Conservation (phyloP, 2,329 filamentous ascomycete genomes). For the Cercospora zeae-maydis region DNA sequence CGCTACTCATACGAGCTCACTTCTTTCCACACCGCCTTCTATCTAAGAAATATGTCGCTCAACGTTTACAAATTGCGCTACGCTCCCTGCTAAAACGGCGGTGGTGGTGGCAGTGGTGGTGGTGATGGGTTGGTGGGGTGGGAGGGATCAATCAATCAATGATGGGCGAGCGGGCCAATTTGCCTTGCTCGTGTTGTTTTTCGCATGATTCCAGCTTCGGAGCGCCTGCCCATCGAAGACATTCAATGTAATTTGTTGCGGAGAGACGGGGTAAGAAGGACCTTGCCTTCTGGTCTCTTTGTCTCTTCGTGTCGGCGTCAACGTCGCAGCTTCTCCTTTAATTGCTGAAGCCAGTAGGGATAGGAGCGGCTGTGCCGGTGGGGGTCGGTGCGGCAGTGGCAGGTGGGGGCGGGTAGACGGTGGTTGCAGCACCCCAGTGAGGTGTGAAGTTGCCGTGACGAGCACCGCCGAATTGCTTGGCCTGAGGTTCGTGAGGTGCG, state of each 20-base stretch:
- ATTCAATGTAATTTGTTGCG: not conserved
- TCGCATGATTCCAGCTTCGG: conserved; percentile 1
- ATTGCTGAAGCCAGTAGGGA: not conserved
- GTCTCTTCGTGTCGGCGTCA: not conserved
- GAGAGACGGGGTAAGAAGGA: not conserved
- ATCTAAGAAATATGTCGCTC: not conserved
- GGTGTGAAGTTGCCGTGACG: conserved; percentile 9
- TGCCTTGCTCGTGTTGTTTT: not conserved
- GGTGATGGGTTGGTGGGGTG: not conserved
- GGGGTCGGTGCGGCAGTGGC: not conserved
- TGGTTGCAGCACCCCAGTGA: not conserved
- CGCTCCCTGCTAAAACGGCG: not conserved
- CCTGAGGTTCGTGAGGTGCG: not conserved
- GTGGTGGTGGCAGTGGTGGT: not conserved
- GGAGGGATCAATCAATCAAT: not conserved
- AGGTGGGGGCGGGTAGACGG: conserved; percentile 4
- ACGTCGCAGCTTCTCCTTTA: not conserved
- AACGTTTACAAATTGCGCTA: not conserved
- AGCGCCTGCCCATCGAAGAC: conserved; percentile 8
- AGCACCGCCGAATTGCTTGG: conserved; percentile 9
- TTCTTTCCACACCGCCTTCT: not conserved
- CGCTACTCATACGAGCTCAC: not conserved
- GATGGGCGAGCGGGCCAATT: not conserved
- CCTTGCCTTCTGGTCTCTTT: not conserved
- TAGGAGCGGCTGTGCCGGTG: not conserved